Evolutionary conservation across 345 rosid genomes (phyloP).

Genomic region (Conringia planisiliqua): DNA sequence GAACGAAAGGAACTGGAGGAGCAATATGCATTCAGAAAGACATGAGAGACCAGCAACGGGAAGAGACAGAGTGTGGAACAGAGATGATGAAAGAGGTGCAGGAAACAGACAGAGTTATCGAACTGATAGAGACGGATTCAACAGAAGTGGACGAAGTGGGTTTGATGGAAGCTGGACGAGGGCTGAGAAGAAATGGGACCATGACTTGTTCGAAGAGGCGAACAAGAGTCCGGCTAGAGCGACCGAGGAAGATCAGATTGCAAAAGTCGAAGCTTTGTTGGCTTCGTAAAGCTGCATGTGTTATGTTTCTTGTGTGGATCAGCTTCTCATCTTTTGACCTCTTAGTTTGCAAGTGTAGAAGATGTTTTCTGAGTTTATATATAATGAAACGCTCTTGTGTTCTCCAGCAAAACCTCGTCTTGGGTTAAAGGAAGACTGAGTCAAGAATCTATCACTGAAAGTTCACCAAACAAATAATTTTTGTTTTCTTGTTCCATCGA

Average conservation of each 20-base stretch:
- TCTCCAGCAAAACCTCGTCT: not conserved
- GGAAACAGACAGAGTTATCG: slow-evolving; percentile 40
- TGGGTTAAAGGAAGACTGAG: not conserved
- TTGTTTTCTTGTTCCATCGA: not conserved
- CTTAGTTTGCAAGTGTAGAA: slow-evolving; percentile 23
- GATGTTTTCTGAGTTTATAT: slow-evolving; percentile 3
- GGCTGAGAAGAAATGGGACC: slow-evolving; percentile 91
- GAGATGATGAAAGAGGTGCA: slow-evolving; percentile 55
- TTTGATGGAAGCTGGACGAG: slow-evolving; percentile 37
- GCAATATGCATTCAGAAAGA: slow-evolving; percentile 32
- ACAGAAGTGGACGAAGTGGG: slow-evolving; percentile 44
- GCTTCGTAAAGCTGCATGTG: slow-evolving; percentile 37
- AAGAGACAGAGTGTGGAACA: slow-evolving; percentile 43
- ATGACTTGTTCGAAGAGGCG: slow-evolving; percentile 82
- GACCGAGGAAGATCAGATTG: slow-evolving; percentile 89
- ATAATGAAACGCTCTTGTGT: slow-evolving; percentile 13
- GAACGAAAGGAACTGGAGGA: slow-evolving; percentile 48
- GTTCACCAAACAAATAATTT: not conserved
- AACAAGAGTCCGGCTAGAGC: slow-evolving; percentile 60
- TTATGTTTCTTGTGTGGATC: not conserved
- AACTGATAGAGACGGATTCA: slow-evolving; percentile 49
- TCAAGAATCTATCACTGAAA: not conserved
- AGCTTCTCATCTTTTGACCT: not conserved
- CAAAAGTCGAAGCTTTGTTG: slow-evolving; percentile 84
- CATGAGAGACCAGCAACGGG: slow-evolving; percentile 42